These are phyloP conservation scores for Beta vulgaris DNA, from an alignment of 148 eudicot genomes.

Conservation along the genomic window DNA sequence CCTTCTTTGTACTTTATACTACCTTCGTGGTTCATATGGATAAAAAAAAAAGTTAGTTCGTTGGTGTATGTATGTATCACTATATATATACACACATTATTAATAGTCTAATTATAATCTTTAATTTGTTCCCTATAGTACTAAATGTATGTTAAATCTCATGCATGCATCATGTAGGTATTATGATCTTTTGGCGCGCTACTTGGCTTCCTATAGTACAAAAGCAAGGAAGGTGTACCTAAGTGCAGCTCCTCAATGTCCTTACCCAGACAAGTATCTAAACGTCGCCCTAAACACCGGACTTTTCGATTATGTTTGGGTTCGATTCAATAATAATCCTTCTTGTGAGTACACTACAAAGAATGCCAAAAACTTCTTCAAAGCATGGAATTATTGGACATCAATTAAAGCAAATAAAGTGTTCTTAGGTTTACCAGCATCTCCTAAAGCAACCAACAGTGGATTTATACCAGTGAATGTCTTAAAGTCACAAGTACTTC, in stretches of 20 bases:
- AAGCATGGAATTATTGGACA: constrained; percentile 28
- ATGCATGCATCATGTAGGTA: background rate
- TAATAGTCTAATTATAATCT: too few relatives aligned
- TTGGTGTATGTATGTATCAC: too few relatives aligned
- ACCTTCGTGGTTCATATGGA: too few relatives aligned
- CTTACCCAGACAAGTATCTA: constrained; percentile 22
- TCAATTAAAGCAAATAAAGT: constrained; percentile 24
- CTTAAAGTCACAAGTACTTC: constrained; percentile 27
- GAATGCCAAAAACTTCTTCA: background rate
- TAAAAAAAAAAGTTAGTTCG: too few relatives aligned
- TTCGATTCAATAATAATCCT: constrained; percentile 31
- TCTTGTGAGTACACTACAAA: constrained; percentile 9
- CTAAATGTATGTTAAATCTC: too few relatives aligned
- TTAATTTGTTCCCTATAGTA: too few relatives aligned
- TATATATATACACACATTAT: too few relatives aligned
- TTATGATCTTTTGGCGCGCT: constrained; percentile 9
- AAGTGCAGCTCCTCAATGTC: constrained; percentile 35
- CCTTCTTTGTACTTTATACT: too few relatives aligned
- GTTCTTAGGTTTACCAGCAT: constrained; percentile 37
- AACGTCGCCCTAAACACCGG: constrained; percentile 20
- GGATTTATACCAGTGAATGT: constrained; percentile 24
- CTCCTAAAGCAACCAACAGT: constrained; percentile 26
- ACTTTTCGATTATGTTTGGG: constrained; percentile 30
- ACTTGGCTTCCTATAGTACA: background rate
- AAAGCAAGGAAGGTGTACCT: constrained; percentile 21